Evolutionary conservation across 1,139 yeast species (phyloP).

Genomic region (Scheffersomyces cryptocercus): DNA sequence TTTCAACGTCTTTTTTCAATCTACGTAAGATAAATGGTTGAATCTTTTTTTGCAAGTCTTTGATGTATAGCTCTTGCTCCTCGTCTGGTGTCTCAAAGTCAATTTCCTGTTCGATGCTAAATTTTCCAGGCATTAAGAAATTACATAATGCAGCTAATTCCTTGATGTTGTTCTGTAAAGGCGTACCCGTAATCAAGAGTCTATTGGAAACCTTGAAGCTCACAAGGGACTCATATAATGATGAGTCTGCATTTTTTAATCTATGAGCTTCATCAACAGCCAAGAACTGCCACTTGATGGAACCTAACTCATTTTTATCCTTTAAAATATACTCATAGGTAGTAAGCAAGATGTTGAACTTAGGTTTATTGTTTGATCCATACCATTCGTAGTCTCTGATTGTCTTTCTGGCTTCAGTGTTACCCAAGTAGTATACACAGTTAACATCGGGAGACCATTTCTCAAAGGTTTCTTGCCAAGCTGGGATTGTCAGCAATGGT

Average conservation of each 20-base stretch:
- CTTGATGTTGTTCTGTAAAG: slow-evolving; percentile 91
- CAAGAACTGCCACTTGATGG: slow-evolving; percentile 89
- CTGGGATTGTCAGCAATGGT: slow-evolving; percentile 93
- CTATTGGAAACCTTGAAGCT: slow-evolving; percentile 85
- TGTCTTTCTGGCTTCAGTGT: slow-evolving; percentile 78
- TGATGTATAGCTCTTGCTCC: slow-evolving; percentile 85
- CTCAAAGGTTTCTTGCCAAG: slow-evolving; percentile 99
- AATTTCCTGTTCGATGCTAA: slow-evolving; percentile 87
- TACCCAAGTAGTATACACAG: slow-evolving; percentile 90
- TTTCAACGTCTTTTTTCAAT: slow-evolving; percentile 95
- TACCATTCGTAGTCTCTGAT: slow-evolving; percentile 87
- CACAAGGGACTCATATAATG: slow-evolving; percentile 82
- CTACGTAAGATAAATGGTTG: slow-evolving; percentile 93
- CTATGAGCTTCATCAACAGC: slow-evolving; percentile 99
- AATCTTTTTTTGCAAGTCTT: slow-evolving; percentile 77
- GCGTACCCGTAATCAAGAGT: slow-evolving; percentile 94
- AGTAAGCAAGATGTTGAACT: slow-evolving; percentile 84
- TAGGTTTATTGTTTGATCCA: slow-evolving; percentile 57
- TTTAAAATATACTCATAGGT: slow-evolving; percentile 95
- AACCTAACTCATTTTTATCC: slow-evolving; percentile 78
- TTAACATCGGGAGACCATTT: slow-evolving; percentile 97
- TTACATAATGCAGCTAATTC: slow-evolving; percentile 94
- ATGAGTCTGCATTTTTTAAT: slow-evolving; percentile 89
- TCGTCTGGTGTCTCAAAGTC: slow-evolving; percentile 85
- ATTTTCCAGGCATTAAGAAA: slow-evolving; percentile 93